Percentiles rank a stretch among this genome's conserved stretches.
Evolutionary conservation across 1,139 yeast genomes (phyloP).

Genomic region (Meyerozyma sp.): DNA sequence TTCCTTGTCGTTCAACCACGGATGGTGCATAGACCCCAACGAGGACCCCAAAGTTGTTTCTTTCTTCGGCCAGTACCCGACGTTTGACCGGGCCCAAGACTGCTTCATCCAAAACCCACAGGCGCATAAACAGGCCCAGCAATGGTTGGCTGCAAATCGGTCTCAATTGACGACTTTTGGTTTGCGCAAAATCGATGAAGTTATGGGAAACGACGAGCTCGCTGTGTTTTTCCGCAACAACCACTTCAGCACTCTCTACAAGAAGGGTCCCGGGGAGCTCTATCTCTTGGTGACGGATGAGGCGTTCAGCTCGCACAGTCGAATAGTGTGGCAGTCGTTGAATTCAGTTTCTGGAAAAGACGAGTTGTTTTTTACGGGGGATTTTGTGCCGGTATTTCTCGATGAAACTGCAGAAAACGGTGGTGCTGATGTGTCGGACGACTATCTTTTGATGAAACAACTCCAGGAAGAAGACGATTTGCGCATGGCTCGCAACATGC

Average conservation of each 20-base stretch:
- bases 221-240: constrained; percentile 78
- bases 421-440: constrained; percentile 18
- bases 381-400: constrained; percentile 39
- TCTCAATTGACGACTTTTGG: constrained; percentile 75
- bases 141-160: constrained; percentile 48
- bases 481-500: constrained; percentile 45
- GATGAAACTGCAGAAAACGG: constrained; percentile 18
- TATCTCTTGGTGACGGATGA: constrained; percentile 68
- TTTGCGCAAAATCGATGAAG: constrained; percentile 37
- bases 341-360: constrained; percentile 59
- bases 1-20: constrained; percentile 42
- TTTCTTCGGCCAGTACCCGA: constrained; percentile 23
- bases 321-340: constrained; percentile 74
- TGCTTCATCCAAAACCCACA: constrained; percentile 17
- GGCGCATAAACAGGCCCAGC: background rate
- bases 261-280: constrained; percentile 43
- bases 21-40: constrained; percentile 39
- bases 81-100: constrained; percentile 45
- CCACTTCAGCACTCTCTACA: constrained; percentile 72
- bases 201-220: constrained; percentile 35
- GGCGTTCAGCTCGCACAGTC: constrained; percentile 45
- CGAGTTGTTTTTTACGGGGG: constrained; percentile 63
- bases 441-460: constrained; percentile 42
- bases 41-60: constrained; percentile 16
- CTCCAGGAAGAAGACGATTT: constrained; percentile 64